Conservation (phyloP, 495 filamentous ascomycete genomes). For the Talaromyces liani region DNA sequence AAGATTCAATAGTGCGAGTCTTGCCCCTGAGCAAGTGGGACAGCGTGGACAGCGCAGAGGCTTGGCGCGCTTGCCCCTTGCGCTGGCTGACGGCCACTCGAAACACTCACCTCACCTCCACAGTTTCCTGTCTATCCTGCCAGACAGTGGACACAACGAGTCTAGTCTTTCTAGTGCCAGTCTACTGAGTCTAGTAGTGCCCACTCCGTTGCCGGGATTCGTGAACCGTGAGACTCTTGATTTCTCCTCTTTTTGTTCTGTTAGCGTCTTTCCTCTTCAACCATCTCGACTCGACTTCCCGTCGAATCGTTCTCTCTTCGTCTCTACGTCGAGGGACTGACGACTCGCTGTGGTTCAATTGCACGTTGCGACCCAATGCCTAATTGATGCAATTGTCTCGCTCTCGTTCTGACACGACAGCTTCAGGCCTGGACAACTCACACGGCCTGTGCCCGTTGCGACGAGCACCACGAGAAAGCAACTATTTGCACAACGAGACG, state of each 20-base stretch:
- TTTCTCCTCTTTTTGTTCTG: background rate
- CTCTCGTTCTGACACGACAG: background rate
- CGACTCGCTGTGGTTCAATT: slow-evolving; percentile 69
- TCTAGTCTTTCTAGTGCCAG: background rate
- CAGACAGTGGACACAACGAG: background rate
- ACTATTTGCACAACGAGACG: background rate
- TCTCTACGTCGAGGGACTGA: background rate
- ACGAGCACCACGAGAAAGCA: background rate
- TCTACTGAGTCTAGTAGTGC: background rate
- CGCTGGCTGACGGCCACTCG: background rate
- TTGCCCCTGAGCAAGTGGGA: background rate
- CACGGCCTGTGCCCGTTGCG: background rate
- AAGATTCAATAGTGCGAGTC: background rate
- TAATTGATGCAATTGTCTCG: background rate
- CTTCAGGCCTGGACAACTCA: background rate
- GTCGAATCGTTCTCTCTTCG: background rate
- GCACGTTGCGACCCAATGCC: slow-evolving; percentile 51
- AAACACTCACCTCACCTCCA: background rate
- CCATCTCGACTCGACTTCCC: background rate
- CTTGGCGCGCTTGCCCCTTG: background rate
- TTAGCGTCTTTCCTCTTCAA: background rate
- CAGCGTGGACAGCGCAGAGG: slow-evolving; percentile 2
- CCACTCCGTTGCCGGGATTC: background rate
- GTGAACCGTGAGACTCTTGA: background rate
- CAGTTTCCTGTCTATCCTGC: no score